Evolutionary conservation across 371 early-diverging fungal species (phyloP), one percentile per base, ranked within the genome.

Genomic region (Haplosporangium sp.): DNA sequence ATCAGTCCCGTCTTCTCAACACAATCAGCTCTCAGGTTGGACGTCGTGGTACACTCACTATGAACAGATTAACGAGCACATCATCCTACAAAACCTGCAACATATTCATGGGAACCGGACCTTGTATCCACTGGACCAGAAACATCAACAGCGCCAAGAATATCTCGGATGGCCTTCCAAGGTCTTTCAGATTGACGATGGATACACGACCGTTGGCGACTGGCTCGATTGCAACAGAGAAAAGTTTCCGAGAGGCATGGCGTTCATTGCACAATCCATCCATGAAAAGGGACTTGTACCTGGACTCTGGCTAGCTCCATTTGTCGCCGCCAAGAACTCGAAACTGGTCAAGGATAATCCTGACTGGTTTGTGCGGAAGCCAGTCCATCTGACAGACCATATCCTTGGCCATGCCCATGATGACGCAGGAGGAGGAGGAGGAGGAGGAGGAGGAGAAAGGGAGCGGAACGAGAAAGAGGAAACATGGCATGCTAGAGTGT

Each of bases 221-320:
- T 89, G 89, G 87, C 72, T 89, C 5, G 63, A 62, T 13, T 83
- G 80, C 1, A 80, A 87, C 59, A 85, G 76, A 43, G 56, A 67
- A 41, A 86, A 85, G 60, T 89, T 89, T 52, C 87, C 89, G 0
- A 83, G 70, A 37, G 86, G 86, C 5, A 84, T 89, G 85, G 74
- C 82, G 23, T 46, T 57, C 2, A 71, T 87, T 10, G 86, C 84
- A 1, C 45, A 70, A 1, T 69, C 81, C 14, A 86, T 87, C 57
- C 80, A 73, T 8, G 29, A 69, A 18, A 83, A 85, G 8, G 86
- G 86, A 0, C 80, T 84, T 59, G 82, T 75, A 14, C 83, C 89
- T 0, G 89, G 89, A 3, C 75, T 89, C 12, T 89, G 89, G 89
- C 57, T 89, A n/a, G 87, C 89, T 0, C 89, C 89, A 16, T 89